Percentiles rank a stretch among this genome's conserved stretches.
These are phyloP conservation scores for Castanea mollissima DNA, from an alignment of 306 rosid species.

Conservation along the genomic window DNA sequence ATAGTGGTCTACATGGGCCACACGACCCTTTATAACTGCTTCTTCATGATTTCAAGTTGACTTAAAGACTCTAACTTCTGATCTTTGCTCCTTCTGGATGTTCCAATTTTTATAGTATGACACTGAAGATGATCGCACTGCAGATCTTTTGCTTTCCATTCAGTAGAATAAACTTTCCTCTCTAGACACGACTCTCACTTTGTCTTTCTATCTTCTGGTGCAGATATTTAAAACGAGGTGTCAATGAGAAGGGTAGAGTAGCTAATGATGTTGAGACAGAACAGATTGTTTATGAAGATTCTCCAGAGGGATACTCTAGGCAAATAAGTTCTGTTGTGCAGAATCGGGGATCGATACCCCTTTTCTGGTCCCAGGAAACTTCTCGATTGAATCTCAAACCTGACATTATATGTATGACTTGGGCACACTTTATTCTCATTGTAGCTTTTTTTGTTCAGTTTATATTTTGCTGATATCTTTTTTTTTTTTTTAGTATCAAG, in stretches of 20 bases:
- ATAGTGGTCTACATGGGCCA: constrained; percentile 5
- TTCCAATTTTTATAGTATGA: background rate
- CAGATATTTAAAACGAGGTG: constrained; percentile 94
- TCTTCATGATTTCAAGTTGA: constrained; percentile 9
- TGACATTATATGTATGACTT: constrained; percentile 72
- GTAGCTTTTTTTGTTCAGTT: constrained; percentile 4
- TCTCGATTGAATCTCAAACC: constrained; percentile 85
- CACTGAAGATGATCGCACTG: background rate
- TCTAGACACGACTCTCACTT: constrained; percentile 15
- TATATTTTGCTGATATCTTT: constrained; percentile 25
- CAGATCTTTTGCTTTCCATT: background rate
- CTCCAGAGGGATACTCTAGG: constrained; percentile 52
- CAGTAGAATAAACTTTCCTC: background rate
- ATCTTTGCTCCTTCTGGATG: constrained; percentile 6
- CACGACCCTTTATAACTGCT: background rate
- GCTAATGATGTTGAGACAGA: constrained; percentile 99
- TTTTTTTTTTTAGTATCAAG: constrained; percentile 52
- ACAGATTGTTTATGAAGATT: constrained; percentile 69
- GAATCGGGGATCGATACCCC: constrained; percentile 94
- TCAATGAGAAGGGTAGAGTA: constrained; percentile 93
- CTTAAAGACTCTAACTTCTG: background rate
- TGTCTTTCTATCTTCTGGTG: constrained; percentile 28
- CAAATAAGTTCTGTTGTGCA: constrained; percentile 94
- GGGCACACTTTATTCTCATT: constrained; percentile 5
- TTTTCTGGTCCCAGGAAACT: constrained; percentile 97